Evolutionary conservation across 129 eudicot species (phyloP).

Genomic region (Flaveria ramosissima): DNA sequence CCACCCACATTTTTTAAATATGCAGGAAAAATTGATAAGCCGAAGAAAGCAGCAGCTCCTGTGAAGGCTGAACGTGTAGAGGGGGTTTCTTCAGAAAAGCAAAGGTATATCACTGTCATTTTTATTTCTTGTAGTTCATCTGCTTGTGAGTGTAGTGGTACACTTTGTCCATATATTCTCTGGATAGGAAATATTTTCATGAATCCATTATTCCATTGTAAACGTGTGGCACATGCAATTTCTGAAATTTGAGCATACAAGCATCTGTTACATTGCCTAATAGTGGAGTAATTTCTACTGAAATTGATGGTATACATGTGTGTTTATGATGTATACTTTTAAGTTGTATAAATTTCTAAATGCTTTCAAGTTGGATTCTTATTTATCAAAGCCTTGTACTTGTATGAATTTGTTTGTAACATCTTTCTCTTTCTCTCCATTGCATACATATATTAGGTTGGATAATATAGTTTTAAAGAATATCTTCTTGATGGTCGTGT

Average conservation of each 20-base stretch:
- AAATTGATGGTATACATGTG: neutral
- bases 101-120: slow-evolving; percentile 48
- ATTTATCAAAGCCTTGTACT: neutral
- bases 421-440: no score
- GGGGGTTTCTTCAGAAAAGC: slow-evolving; percentile 63
- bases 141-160: slow-evolving; percentile 14
- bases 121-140: neutral
- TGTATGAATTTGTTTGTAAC: no score
- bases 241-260: neutral
- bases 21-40: slow-evolving; percentile 43
- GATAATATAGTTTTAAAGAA: no score
- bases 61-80: slow-evolving; percentile 39
- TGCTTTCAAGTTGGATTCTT: neutral
- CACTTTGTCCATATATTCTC: slow-evolving; percentile 2
- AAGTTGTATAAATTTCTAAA: neutral
- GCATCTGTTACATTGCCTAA: neutral
- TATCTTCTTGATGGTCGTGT: no score
- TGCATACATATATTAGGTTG: no score
- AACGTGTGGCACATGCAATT: neutral
- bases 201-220: neutral
- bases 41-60: slow-evolving; percentile 36
- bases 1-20: neutral
- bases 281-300: neutral
- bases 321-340: slow-evolving; percentile 7
- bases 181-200: slow-evolving; percentile 9